Base-by-base conservation (phyloP, 345 rosid species). In the Populus euphratica region DNA sequence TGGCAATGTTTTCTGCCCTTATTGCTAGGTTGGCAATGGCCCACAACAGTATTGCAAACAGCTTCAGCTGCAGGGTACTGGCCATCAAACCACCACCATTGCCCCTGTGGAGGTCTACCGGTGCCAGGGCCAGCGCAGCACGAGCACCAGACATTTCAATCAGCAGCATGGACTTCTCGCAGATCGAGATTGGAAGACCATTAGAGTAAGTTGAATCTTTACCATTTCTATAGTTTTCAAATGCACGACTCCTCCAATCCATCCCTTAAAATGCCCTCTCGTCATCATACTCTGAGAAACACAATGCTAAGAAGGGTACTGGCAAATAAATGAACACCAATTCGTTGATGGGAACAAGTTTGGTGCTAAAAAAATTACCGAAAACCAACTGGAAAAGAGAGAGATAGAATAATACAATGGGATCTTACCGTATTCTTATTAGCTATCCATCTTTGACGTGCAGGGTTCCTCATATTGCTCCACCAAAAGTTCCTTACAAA, bases 121-220 rank as follows among this genome's bases (percentile, higher is more conserved):
- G 27, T 68, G 49, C 56, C 76, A 18, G 82, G 69, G 0, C 36
- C 68, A 65, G 36, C 18, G 73, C 73, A 35, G 43, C 49, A 31
- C 39, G 52, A 13, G 11, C 76, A 38, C 68, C 76, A 16, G 84
- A 81, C 84, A 70, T 80, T 73, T 86, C 90, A 78, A 78, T 88
- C 70, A 92, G 77, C 87, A 66, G 77, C 87, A 66, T 90, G 84
- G 97, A 90, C 90, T 83, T 92, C 76, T 89, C 97, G 0, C 93
- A 86, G 80, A 87, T 92, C 17, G 88, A 92, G 65, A 85, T 89
- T 73, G 74, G 88, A 71, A 71, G 52, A 47, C 52, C 83, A 54
- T 81, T 90, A 80, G 81, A 86, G 94, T 92, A 69, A 87, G 92
- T 68, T 69, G 69, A 41, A 41, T 41, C 47, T 41, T 41, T 13